phyloP scores from a whole-genome alignment of 805 yeast species.

The Saccharomyces kudriavzevii region DNA sequence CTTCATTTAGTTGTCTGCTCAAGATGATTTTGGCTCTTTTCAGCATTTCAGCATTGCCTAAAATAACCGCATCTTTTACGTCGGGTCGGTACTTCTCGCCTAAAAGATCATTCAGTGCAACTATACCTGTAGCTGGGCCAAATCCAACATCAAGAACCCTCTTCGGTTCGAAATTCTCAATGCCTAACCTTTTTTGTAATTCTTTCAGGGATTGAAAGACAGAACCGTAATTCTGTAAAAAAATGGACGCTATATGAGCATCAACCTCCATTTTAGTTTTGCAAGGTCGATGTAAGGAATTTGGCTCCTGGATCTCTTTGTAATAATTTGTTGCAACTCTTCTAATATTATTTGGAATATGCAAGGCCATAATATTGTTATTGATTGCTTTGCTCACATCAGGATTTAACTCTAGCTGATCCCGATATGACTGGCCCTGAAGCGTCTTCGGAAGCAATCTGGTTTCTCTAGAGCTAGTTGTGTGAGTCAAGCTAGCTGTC shows the following conservation, averaged over 20 bases:
- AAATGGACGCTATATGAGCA: conserved; percentile 70
- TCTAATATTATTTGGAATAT: conserved; percentile 57
- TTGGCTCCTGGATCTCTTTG: conserved; percentile 38
- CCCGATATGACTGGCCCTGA: conserved; percentile 43
- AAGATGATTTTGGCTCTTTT: conserved; percentile 70
- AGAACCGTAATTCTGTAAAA: conserved; percentile 74
- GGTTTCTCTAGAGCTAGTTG: conserved; percentile 20
- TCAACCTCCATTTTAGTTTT: conserved; percentile 51
- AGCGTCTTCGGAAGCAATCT: conserved; percentile 53
- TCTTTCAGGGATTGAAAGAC: conserved; percentile 59
- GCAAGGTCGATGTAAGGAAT: conserved; percentile 46
- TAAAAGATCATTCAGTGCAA: conserved; percentile 70
- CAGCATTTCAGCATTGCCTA: conserved; percentile 68
- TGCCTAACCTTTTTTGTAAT: conserved; percentile 47
- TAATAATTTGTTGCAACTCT: conserved; percentile 52
- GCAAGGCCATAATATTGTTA: conserved; percentile 51
- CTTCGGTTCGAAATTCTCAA: conserved; percentile 49
- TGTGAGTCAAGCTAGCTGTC: conserved; percentile 11
- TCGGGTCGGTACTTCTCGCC: conserved; percentile 54
- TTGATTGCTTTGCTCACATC: conserved; percentile 50
- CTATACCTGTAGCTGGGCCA: conserved; percentile 89
- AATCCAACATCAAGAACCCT: conserved; percentile 70
- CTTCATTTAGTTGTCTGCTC: conserved; percentile 57
- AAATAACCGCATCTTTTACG: conserved; percentile 61
- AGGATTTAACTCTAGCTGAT: conserved; percentile 48